Percentiles rank a stretch among this genome's conserved stretches.
Evolutionary conservation across 768 basidiomycete species (phyloP).

Genomic region (Kwoniella dendrophila): DNA sequence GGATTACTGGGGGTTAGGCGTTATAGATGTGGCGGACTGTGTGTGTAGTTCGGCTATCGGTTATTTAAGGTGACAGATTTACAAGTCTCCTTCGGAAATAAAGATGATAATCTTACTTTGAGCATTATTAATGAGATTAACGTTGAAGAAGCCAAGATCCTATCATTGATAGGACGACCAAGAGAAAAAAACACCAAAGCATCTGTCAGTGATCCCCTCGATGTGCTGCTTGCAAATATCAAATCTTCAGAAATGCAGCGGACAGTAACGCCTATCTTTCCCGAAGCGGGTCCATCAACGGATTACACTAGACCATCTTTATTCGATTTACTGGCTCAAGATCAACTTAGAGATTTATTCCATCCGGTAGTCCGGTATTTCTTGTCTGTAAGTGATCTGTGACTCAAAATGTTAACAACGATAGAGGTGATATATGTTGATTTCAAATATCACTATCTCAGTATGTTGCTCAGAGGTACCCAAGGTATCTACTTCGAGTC

Average conservation of each 20-base stretch:
- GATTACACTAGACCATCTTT: conserved; percentile 57
- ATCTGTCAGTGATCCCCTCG: too few relatives aligned
- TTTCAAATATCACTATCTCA: conserved; percentile 49
- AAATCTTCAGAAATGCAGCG: neutral
- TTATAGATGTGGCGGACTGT: neutral
- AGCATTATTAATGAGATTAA: too few relatives aligned
- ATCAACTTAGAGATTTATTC: conserved; percentile 85
- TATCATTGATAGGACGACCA: too few relatives aligned
- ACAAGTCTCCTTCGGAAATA: neutral
- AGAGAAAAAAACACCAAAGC: too few relatives aligned
- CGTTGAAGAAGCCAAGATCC: too few relatives aligned
- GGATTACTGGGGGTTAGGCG: conserved; percentile 3
- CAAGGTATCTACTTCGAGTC: conserved; percentile 83
- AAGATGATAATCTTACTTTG: conserved; percentile 1
- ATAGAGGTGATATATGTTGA: neutral
- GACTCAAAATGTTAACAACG: neutral
- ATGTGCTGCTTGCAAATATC: neutral
- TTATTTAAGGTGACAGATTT: neutral
- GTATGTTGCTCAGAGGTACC: conserved; percentile 94
- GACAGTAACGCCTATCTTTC: conserved; percentile 3
- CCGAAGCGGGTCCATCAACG: neutral
- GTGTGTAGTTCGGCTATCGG: neutral
- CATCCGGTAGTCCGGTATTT: conserved; percentile 96
- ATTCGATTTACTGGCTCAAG: conserved; percentile 90
- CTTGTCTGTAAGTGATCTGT: conserved; percentile 67